Conservation (phyloP, 495 filamentous ascomycete genomes). For the Staphylotrichum longicolle region DNA sequence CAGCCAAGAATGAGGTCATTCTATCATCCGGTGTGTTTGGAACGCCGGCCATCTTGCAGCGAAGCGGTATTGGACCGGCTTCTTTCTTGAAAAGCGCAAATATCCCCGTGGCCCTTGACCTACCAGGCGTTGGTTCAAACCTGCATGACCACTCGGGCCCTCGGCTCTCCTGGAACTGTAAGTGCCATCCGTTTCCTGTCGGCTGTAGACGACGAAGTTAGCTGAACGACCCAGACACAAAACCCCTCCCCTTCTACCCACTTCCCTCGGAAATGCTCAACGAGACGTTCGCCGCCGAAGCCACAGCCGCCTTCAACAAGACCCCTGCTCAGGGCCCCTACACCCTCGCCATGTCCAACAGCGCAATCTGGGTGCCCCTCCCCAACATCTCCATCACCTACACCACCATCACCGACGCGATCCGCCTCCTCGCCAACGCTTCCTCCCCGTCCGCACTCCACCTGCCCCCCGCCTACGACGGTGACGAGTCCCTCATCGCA, state of each 20-base stretch:
- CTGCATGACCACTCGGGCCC: slow-evolving; percentile 30
- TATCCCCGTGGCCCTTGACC: slow-evolving; percentile 23
- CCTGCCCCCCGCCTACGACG: slow-evolving; percentile 17
- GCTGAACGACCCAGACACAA: slow-evolving; percentile 15
- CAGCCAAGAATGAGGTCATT: slow-evolving; percentile 24
- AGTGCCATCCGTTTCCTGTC: neutral
- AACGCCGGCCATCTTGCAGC: slow-evolving; percentile 25
- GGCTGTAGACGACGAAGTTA: neutral
- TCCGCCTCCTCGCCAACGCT: slow-evolving; percentile 9
- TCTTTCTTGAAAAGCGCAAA: slow-evolving; percentile 16
- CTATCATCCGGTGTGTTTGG: slow-evolving; percentile 26
- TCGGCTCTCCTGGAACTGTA: slow-evolving; percentile 24
- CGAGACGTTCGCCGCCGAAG: slow-evolving; percentile 25
- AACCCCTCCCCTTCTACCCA: slow-evolving; percentile 16
- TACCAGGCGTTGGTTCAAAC: slow-evolving; percentile 28
- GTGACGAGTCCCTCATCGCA: slow-evolving; percentile 19
- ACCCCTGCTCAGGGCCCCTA: slow-evolving; percentile 29
- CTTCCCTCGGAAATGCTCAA: slow-evolving; percentile 23
- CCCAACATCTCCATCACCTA: slow-evolving; percentile 20
- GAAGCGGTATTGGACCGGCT: slow-evolving; percentile 27
- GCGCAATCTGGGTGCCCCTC: slow-evolving; percentile 28
- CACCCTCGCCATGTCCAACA: slow-evolving; percentile 29
- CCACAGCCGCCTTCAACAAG: slow-evolving; percentile 23
- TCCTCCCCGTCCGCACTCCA: slow-evolving; percentile 19
- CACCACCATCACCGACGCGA: slow-evolving; percentile 19